Conservation (phyloP, 768 basidiomycete genomes). For the Phlegmacium glaucopus region DNA sequence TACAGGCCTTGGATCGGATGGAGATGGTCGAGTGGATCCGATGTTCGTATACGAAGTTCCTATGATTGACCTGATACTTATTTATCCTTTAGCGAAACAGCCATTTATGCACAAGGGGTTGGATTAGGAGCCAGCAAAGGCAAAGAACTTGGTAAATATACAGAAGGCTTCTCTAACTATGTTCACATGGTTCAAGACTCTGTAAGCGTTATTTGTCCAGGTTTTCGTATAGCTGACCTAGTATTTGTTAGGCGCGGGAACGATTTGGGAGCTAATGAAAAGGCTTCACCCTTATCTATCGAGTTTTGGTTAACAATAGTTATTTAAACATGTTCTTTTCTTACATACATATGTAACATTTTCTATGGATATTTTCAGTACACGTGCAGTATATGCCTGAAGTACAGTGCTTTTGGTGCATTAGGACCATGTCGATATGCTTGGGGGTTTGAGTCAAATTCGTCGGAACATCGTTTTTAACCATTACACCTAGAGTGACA, state of each 20-base stretch:
- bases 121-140: conserved; percentile 93
- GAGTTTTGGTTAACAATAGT: too few relatives aligned
- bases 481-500: too few relatives aligned
- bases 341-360: too few relatives aligned
- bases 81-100: conserved; percentile 55
- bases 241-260: conserved; percentile 34
- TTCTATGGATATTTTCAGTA: too few relatives aligned
- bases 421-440: too few relatives aligned
- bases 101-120: conserved; percentile 83
- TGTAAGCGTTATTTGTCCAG: conserved; percentile 34
- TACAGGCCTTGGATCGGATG: conserved; percentile 76
- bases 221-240: conserved; percentile 5
- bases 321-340: too few relatives aligned
- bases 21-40: conserved; percentile 86
- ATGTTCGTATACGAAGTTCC: conserved; percentile 48
- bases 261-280: conserved; percentile 30
- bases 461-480: too few relatives aligned
- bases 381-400: too few relatives aligned
- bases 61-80: conserved; percentile 3
- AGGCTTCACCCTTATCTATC: too few relatives aligned
- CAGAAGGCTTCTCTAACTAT: conserved; percentile 67
- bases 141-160: conserved; percentile 72
- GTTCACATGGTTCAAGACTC: conserved; percentile 71
- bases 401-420: too few relatives aligned
- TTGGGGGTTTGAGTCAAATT: too few relatives aligned